A percentile compares a stretch with the other conserved stretches of the same genome.
phyloP scores from a whole-genome alignment of 345 rosid genomes.

The Cardiospermum halicacabum region DNA sequence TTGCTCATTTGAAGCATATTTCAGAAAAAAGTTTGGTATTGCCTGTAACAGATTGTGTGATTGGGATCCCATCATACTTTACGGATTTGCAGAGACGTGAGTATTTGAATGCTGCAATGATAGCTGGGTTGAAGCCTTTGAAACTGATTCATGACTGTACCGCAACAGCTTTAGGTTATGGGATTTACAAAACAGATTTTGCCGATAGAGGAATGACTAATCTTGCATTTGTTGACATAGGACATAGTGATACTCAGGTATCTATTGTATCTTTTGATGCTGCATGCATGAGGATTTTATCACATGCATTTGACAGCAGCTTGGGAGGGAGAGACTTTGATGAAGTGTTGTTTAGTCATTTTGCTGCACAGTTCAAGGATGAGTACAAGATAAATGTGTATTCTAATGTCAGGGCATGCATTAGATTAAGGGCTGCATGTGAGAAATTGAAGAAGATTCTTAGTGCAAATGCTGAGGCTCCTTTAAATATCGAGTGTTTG shows the following conservation, averaged over 20 bases:
- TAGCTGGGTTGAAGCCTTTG: conserved; percentile 55
- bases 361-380: conserved; percentile 50
- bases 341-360: conserved; percentile 47
- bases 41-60: conserved; percentile 47
- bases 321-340: conserved; percentile 66
- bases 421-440: conserved; percentile 53
- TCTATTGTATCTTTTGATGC: conserved; percentile 43
- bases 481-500: conserved; percentile 54
- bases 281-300: conserved; percentile 48
- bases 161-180: conserved; percentile 56
- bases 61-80: conserved; percentile 57
- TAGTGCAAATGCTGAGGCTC: conserved; percentile 62
- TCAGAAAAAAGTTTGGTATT: conserved; percentile 45
- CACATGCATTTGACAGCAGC: conserved; percentile 49
- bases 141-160: conserved; percentile 57
- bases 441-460: conserved; percentile 56
- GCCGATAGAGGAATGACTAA: conserved; percentile 33
- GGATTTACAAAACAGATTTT: conserved; percentile 55
- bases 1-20: conserved; percentile 49
- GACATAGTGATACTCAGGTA: conserved; percentile 58
- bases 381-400: conserved; percentile 48
- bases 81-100: conserved; percentile 55
- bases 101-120: conserved; percentile 47
- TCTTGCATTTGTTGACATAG: conserved; percentile 55
- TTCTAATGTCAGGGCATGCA: conserved; percentile 43